Percentiles rank a stretch among this genome's conserved stretches.
phyloP scores from a whole-genome alignment of 169 alveolate species.

The Eimeria maxima region DNA sequence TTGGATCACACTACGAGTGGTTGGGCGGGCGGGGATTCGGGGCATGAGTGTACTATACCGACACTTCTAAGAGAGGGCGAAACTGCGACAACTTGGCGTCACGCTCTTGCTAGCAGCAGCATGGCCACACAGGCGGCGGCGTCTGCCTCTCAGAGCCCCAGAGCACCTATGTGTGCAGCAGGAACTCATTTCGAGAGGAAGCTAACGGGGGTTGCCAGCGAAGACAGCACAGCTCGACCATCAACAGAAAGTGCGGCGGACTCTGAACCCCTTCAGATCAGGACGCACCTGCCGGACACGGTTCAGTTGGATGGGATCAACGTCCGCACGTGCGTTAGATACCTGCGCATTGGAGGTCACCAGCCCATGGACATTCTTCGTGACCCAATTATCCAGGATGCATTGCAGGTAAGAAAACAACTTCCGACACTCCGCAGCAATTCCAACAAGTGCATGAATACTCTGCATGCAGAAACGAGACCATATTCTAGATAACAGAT shows the following conservation, averaged over 20 bases:
- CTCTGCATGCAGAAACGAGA: not conserved
- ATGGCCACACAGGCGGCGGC: slow-evolving; percentile 40
- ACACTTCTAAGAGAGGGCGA: slow-evolving; percentile 43
- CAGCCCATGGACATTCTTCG: slow-evolving; percentile 80
- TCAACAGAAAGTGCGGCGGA: slow-evolving; percentile 55
- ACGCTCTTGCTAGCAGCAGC: slow-evolving; percentile 54
- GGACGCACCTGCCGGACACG: slow-evolving; percentile 45
- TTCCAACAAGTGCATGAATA: not conserved
- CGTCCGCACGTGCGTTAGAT: slow-evolving; percentile 60
- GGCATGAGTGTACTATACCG: slow-evolving; percentile 16
- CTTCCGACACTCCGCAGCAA: not conserved
- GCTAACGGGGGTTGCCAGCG: slow-evolving; percentile 71
- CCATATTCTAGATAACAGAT: not conserved
- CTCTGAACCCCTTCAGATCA: slow-evolving; percentile 28
- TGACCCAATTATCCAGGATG: slow-evolving; percentile 63
- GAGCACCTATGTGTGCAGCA: slow-evolving; percentile 32
- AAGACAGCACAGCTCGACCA: slow-evolving; percentile 70
- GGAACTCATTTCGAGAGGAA: slow-evolving; percentile 68
- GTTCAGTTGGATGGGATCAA: not conserved
- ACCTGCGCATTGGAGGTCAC: slow-evolving; percentile 66
- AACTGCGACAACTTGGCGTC: slow-evolving; percentile 23
- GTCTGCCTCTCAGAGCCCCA: slow-evolving; percentile 34
- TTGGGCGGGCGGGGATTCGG: slow-evolving; percentile 24
- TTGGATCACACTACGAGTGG: slow-evolving; percentile 27
- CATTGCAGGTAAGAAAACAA: slow-evolving; percentile 48